A percentile compares a stretch with the other conserved stretches of the same genome.
phyloP scores from a whole-genome alignment of 2,329 filamentous ascomycete species.

The Cladophialophora bantiana region DNA sequence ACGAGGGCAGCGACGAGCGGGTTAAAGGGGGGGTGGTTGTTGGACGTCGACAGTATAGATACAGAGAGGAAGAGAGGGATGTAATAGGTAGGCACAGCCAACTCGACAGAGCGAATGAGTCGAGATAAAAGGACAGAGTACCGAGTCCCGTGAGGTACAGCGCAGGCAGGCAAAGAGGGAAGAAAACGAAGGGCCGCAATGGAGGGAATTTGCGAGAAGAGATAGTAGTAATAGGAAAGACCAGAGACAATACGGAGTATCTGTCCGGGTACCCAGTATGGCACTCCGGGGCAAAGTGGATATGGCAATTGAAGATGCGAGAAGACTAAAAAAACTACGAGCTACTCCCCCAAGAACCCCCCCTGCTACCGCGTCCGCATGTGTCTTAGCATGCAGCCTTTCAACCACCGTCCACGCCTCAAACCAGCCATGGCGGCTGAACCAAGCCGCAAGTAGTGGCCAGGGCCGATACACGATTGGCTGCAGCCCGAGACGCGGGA shows the following conservation, averaged over 20 bases:
- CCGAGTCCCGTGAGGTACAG: not conserved
- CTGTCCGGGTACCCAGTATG: not conserved
- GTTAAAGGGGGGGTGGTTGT: not conserved
- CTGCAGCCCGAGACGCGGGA: not conserved
- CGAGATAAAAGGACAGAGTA: not conserved
- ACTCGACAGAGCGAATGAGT: conserved; percentile 36
- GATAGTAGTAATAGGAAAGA: not conserved
- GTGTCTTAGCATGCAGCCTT: conserved; percentile 6
- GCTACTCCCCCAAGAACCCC: not conserved
- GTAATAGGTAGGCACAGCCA: conserved; percentile 24
- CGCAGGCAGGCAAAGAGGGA: not conserved
- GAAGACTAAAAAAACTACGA: conserved; percentile 3
- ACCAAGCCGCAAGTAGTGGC: not conserved
- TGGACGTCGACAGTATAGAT: not conserved
- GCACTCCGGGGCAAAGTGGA: conserved; percentile 7
- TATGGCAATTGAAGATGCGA: conserved; percentile 6
- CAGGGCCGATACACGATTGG: conserved; percentile 1
- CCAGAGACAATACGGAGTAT: conserved; percentile 5
- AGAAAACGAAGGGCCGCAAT: not conserved
- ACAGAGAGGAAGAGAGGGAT: not conserved
- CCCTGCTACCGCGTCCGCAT: not conserved
- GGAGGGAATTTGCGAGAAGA: not conserved
- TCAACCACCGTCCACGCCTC: not conserved
- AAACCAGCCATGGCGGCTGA: conserved; percentile 3
- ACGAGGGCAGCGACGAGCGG: conserved; percentile 21